Conservation (phyloP, 2,329 filamentous ascomycete genomes). For the Cercospora berteroae region DNA sequence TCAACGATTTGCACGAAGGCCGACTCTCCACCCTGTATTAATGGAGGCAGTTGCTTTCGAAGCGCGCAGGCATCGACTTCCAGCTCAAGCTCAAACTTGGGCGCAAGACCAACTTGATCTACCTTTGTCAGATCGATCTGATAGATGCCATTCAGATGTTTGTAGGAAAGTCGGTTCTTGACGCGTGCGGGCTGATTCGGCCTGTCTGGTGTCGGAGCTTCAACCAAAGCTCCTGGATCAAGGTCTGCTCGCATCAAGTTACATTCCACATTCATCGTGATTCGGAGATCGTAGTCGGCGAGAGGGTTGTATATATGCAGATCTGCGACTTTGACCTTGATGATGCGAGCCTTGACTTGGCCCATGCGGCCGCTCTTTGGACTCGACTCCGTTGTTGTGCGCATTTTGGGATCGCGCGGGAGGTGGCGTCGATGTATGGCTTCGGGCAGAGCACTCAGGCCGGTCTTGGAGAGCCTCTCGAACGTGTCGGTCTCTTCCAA, state of each 20-base stretch:
- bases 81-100: constrained; percentile 79
- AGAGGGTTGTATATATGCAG: constrained; percentile 81
- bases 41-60: constrained; percentile 62
- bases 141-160: constrained; percentile 69
- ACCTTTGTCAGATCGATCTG: constrained; percentile 94
- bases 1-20: constrained; percentile 67
- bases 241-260: constrained; percentile 54
- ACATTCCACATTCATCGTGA: constrained; percentile 95
- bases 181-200: constrained; percentile 41
- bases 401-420: constrained; percentile 62
- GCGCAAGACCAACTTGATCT: constrained; percentile 52
- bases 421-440: constrained; percentile 46
- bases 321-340: constrained; percentile 79
- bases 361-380: constrained; percentile 58
- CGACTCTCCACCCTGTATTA: constrained; percentile 53
- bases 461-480: constrained; percentile 65
- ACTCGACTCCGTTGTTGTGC: constrained; percentile 64
- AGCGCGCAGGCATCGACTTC: constrained; percentile 66
- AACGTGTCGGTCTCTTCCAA: constrained; percentile 80
- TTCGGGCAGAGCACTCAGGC: constrained; percentile 59
- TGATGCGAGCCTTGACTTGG: constrained; percentile 70
- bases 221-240: constrained; percentile 56
- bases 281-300: constrained; percentile 79
- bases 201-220: constrained; percentile 48
- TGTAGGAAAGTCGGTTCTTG: constrained; percentile 91